Percentiles rank a stretch among this genome's conserved stretches.
These are phyloP conservation scores for Pseudogymnoascus sp. DNA, from an alignment of 2,329 filamentous ascomycete species.

Conservation along the genomic window DNA sequence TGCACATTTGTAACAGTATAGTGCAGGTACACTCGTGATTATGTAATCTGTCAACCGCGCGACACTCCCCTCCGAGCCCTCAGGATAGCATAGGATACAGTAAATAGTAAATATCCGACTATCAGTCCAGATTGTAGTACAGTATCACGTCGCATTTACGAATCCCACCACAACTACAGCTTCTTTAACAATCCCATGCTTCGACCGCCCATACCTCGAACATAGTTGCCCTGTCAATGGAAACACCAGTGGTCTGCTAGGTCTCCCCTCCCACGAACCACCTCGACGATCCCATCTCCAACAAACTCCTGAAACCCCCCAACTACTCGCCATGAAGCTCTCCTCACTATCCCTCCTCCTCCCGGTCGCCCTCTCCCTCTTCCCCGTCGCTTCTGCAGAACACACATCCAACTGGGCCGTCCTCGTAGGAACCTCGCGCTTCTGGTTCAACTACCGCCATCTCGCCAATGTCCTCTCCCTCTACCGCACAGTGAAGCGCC, in stretches of 20 bases:
- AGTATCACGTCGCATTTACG: background rate
- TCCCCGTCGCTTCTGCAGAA: conserved; percentile 41
- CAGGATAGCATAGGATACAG: background rate
- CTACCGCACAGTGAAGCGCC: conserved; percentile 94
- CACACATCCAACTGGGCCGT: conserved; percentile 99
- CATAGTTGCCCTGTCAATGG: background rate
- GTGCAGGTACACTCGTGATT: background rate
- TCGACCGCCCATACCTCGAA: background rate
- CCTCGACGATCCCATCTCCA: background rate
- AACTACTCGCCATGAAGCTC: conserved; percentile 40
- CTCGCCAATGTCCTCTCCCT: conserved; percentile 95
- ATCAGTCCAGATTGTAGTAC: background rate
- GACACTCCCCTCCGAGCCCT: background rate
- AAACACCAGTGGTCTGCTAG: background rate
- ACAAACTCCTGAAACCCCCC: background rate
- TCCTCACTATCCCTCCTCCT: conserved; percentile 41
- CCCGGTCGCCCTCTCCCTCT: conserved; percentile 37
- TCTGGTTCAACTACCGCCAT: conserved; percentile 99
- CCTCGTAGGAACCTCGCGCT: conserved; percentile 94
- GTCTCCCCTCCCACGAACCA: background rate
- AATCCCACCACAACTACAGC: background rate
- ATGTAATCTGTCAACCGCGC: background rate
- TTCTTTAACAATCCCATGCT: background rate
- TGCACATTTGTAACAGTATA: background rate
- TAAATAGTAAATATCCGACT: background rate